Evolutionary conservation across 2,329 filamentous ascomycete genomes (phyloP).

Genomic region (Microcyclospora tardicrescens): DNA sequence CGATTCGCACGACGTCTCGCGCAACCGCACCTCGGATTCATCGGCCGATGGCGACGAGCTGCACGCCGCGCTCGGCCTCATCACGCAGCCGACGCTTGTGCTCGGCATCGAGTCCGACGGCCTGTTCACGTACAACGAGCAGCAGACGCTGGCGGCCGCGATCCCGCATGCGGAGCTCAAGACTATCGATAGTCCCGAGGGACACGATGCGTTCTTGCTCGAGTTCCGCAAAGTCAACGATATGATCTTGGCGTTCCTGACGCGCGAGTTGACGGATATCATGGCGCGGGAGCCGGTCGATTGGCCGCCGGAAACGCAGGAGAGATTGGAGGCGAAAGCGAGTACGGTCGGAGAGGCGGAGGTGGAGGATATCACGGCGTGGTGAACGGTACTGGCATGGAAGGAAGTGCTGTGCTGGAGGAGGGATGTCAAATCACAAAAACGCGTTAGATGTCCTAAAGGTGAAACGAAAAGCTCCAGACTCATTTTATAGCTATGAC

Average conservation of each 20-base stretch:
- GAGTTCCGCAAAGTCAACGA: conserved; percentile 96
- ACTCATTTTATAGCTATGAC: no score
- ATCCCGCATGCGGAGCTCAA: conserved; percentile 67
- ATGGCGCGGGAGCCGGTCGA: conserved; percentile 46
- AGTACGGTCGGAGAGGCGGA: conserved; percentile 94
- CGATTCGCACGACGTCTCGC: conserved; percentile 89
- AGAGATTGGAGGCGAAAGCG: conserved; percentile 59
- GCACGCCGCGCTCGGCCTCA: conserved; percentile 61
- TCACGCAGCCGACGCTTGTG: conserved; percentile 80
- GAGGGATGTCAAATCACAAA: no score
- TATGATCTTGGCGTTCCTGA: conserved; percentile 73
- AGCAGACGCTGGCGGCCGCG: conserved; percentile 74
- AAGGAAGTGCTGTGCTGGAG: no score
- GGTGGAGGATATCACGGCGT: conserved; percentile 90
- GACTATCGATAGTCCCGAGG: conserved; percentile 86
- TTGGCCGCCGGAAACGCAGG: conserved; percentile 35
- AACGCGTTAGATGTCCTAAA: no score
- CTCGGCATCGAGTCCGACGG: conserved; percentile 93
- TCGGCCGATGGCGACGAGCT: conserved; percentile 30
- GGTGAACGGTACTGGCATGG: conserved; percentile 40
- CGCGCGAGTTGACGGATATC: conserved; percentile 72
- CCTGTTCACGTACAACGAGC: conserved; percentile 92
- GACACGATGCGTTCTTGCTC: conserved; percentile 88
- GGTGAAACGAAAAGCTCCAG: no score
- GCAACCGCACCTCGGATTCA: conserved; percentile 42